A percentile compares a stretch with the other conserved stretches of the same genome.
phyloP scores from a whole-genome alignment of 2,329 filamentous ascomycete genomes.

The Ophiostoma sp. region DNA sequence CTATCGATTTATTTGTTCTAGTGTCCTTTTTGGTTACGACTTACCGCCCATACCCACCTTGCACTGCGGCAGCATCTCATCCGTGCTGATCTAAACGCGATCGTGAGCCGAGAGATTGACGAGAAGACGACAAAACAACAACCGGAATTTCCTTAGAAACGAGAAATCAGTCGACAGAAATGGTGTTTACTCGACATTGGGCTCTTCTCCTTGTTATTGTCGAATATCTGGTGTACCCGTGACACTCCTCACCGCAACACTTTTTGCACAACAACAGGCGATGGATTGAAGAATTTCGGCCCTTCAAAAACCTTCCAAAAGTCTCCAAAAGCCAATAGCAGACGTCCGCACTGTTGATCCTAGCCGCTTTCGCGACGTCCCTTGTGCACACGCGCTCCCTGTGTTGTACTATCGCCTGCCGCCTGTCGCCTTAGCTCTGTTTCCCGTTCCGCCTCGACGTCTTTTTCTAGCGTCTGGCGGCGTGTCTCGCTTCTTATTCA shows the following conservation, averaged over 20 bases:
- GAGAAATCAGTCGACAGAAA: not conserved
- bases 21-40: not conserved
- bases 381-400: not conserved
- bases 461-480: not conserved
- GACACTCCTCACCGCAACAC: not conserved
- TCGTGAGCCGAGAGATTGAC: not conserved
- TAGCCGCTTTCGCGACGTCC: slow-evolving; percentile 2
- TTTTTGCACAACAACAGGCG: not conserved
- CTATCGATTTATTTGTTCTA: not conserved
- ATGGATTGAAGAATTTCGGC: slow-evolving; percentile 4
- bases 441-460: not conserved
- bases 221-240: not conserved
- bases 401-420: not conserved
- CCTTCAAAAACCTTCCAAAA: not conserved
- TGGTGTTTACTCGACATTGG: not conserved
- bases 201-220: not conserved
- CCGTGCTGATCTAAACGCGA: not conserved
- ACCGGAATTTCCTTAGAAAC: not conserved
- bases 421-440: slow-evolving; percentile 6
- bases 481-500: slow-evolving; percentile 14
- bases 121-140: not conserved
- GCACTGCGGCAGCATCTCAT: not conserved
- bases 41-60: not conserved
- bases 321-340: not conserved
- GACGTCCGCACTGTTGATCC: not conserved